Evolutionary conservation across 352 stramenopile genomes (phyloP).

Genomic region (Phytophthora quininea): DNA sequence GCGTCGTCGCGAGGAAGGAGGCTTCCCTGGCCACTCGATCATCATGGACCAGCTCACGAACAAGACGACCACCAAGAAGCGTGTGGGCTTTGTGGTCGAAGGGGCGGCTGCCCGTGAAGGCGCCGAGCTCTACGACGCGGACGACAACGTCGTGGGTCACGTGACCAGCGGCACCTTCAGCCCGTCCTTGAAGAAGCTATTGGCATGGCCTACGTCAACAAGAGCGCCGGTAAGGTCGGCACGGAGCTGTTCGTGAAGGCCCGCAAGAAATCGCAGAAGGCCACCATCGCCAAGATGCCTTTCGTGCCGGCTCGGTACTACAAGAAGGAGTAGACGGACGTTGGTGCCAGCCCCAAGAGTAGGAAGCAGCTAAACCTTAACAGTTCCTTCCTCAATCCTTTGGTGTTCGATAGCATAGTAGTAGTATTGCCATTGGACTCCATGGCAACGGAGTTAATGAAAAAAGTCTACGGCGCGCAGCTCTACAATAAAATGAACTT

Average conservation of each 20-base stretch:
- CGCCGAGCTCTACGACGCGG: slow-evolving; percentile 92
- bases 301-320: slow-evolving; percentile 98
- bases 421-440: too few species aligned
- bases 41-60: slow-evolving; percentile 96
- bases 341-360: slow-evolving; percentile 6
- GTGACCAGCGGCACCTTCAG: slow-evolving; percentile 98
- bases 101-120: slow-evolving; percentile 94
- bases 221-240: slow-evolving; percentile 88
- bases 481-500: slow-evolving; percentile 72
- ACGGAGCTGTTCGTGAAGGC: slow-evolving; percentile 96
- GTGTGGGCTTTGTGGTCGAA: slow-evolving; percentile 96
- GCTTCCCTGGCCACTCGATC: slow-evolving; percentile 95
- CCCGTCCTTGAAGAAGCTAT: slow-evolving; percentile 96
- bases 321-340: slow-evolving; percentile 67
- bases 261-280: slow-evolving; percentile 94
- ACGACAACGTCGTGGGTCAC: slow-evolving; percentile 82
- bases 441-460: too few species aligned
- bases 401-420: not conserved
- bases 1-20: slow-evolving; percentile 82
- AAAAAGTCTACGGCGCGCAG: not conserved
- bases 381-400: not conserved
- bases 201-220: slow-evolving; percentile 98
- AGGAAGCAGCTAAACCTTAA: slow-evolving; percentile 6
- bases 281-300: slow-evolving; percentile 97
- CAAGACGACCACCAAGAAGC: slow-evolving; percentile 93